Base-by-base conservation (phyloP, 768 basidiomycete genomes). In the Coprinopsis cinerea region DNA sequence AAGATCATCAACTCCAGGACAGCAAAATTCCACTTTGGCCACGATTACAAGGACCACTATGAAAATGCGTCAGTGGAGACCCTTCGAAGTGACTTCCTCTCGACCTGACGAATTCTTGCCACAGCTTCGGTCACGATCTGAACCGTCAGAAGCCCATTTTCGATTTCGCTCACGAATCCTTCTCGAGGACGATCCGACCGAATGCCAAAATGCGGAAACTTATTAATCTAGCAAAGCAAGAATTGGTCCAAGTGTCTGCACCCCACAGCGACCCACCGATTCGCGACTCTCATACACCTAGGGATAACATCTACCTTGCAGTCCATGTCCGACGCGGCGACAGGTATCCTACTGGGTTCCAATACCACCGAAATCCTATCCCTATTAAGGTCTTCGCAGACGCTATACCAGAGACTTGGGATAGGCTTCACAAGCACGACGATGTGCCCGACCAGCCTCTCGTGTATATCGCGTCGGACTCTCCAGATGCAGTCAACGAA, bases 311-410 rank as follows among this genome's bases (percentile, higher is more conserved):
- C 3, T 85, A 84, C 59, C 57, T 81, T 36, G 71, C 74, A n/a
- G 68, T 80, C 11, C 82, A 88, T 60, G 72, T 85, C 51, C 79
- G 84, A 27, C 74, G 76, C 37, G 84, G 84, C 13, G 83, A 85
- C 64, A 69, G 73, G 4, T 62, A 67, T 42, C 72, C 78, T 11
- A 53, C 59, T 9, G 77, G 75, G 3, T 78, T 69, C 56, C 58
- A 64, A 25, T 77, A 72, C 51, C 68, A 66, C 26, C 62, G 67
- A 39, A 55, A 64, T 4, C 70, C 76, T 58, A 69, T 87, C 14
- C 79, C 82, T 1, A 55, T 75, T 22, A 54, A 68, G 30, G 71
- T 78, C 36, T 88, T 70, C 57, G 62, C 73, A 20, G 55, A 71
- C 15, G 75, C 72, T 15, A 70, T 72, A 1, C 60, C 61, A 22